Conservation (phyloP, 2,329 filamentous ascomycete species). For the Stenocarpella maydis region DNA sequence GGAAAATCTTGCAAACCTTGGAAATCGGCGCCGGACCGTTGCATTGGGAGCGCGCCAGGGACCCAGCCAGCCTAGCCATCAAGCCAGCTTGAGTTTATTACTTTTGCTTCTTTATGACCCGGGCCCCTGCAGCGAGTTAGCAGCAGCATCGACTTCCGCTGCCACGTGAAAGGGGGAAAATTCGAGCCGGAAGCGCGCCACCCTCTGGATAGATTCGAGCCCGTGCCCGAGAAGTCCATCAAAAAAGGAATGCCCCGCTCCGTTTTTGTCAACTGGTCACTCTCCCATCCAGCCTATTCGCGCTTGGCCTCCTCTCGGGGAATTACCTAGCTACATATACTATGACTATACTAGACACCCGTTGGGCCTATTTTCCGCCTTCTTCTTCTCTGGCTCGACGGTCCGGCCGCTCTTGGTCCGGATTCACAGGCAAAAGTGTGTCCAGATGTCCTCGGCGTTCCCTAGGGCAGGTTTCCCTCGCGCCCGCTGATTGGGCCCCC, state of each 20-base stretch:
- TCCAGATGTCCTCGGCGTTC: no score
- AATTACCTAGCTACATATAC: background rate
- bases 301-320: conserved; percentile 4
- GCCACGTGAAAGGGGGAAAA: conserved; percentile 14
- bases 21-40: conserved; percentile 12
- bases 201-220: background rate
- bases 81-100: no score
- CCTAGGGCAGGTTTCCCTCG: background rate
- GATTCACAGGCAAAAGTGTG: no score
- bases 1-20: conserved; percentile 5
- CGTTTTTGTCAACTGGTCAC: background rate
- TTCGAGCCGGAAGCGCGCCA: background rate
- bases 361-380: background rate
- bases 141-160: background rate
- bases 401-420: conserved; percentile 16
- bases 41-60: conserved; percentile 10
- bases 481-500: background rate
- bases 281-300: background rate
- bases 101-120: background rate
- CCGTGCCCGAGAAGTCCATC: background rate
- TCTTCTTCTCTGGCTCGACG: conserved; percentile 5
- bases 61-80: background rate
- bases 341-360: background rate
- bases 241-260: conserved; percentile 24
- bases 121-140: conserved; percentile 4